Conservation (phyloP, 345 rosid genomes). For the Dovyalis caffra region DNA sequence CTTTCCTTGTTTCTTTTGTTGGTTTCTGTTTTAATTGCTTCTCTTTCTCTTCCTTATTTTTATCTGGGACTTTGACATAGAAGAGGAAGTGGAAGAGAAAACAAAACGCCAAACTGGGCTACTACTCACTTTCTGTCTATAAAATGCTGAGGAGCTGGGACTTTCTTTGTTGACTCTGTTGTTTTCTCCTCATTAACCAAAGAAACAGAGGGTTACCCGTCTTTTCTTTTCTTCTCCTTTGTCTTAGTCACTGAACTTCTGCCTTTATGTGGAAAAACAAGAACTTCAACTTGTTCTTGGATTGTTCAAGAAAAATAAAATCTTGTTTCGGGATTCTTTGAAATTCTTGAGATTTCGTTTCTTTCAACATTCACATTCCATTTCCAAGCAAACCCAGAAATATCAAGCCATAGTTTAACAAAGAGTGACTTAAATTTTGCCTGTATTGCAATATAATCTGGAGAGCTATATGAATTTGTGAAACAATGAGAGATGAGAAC, state of each 20-base stretch:
- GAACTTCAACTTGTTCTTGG: conserved; percentile 5
- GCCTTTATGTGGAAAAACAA: conserved; percentile 3
- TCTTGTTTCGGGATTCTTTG: conserved; percentile 15
- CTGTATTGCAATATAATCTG: conserved; percentile 14
- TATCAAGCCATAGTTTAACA: not conserved
- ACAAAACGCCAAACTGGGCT: conserved; percentile 14
- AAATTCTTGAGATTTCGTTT: conserved; percentile 8
- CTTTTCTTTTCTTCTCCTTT: conserved; percentile 18
- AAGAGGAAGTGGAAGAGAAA: conserved; percentile 6
- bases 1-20: not conserved
- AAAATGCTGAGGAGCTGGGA: conserved; percentile 35
- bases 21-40: conserved; percentile 23
- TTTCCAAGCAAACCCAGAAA: conserved; percentile 17
- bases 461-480: conserved; percentile 52
- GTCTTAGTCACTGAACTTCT: conserved; percentile 3
- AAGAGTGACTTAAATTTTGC: conserved; percentile 1
- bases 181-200: conserved; percentile 33
- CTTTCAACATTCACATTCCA: conserved; percentile 7
- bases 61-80: conserved; percentile 17
- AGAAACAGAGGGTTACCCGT: conserved; percentile 22
- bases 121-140: conserved; percentile 17
- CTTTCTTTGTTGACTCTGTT: conserved; percentile 25
- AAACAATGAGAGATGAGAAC: conserved; percentile 81
- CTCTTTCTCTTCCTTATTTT: conserved; percentile 13
- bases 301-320: not conserved